A percentile compares a stretch with the other conserved stretches of the same genome.
phyloP scores from a whole-genome alignment of 75 land plant species.

The Adiantum capillusveneris region DNA sequence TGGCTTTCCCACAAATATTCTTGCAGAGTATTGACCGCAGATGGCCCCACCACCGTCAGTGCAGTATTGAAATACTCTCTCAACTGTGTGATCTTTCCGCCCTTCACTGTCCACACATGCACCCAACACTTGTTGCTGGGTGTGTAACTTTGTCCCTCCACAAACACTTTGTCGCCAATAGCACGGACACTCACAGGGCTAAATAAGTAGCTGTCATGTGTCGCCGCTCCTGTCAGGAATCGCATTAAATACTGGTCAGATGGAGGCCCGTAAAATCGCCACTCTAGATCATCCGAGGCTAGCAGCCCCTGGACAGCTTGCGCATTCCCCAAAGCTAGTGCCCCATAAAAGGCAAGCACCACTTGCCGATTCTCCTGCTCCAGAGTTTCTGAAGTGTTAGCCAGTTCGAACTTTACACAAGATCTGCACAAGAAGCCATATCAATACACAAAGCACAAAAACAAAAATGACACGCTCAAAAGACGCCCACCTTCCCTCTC shows the following conservation, averaged over 20 bases:
- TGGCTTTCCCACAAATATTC: not conserved
- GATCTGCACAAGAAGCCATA: too few relatives aligned
- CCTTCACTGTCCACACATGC: conserved; percentile 63
- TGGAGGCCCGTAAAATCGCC: conserved; percentile 97
- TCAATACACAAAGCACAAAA: too few relatives aligned
- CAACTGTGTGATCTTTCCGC: conserved; percentile 39
- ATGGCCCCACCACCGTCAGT: conserved; percentile 47
- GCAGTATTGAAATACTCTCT: conserved; percentile 69
- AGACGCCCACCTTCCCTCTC: too few relatives aligned
- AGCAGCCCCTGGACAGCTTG: conserved; percentile 1
- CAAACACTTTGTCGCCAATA: conserved; percentile 36
- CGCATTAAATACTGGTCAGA: conserved; percentile 69
- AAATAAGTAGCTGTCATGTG: too few relatives aligned
- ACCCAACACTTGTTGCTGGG: conserved; percentile 30
- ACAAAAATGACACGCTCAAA: too few relatives aligned
- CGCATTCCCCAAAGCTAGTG: conserved; percentile 10
- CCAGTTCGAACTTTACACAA: too few relatives aligned
- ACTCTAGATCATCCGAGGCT: conserved; percentile 51
- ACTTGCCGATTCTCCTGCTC: conserved; percentile 7
- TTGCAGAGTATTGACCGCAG: not conserved
- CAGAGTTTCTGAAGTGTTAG: too few relatives aligned
- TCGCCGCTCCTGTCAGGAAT: conserved; percentile 55
- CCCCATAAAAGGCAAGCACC: conserved; percentile 15
- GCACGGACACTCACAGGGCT: conserved; percentile 19
- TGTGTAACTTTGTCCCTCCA: conserved; percentile 33